Evolutionary conservation across 1,284 basidiomycete species (phyloP).

Genomic region (Athelia sp.): DNA sequence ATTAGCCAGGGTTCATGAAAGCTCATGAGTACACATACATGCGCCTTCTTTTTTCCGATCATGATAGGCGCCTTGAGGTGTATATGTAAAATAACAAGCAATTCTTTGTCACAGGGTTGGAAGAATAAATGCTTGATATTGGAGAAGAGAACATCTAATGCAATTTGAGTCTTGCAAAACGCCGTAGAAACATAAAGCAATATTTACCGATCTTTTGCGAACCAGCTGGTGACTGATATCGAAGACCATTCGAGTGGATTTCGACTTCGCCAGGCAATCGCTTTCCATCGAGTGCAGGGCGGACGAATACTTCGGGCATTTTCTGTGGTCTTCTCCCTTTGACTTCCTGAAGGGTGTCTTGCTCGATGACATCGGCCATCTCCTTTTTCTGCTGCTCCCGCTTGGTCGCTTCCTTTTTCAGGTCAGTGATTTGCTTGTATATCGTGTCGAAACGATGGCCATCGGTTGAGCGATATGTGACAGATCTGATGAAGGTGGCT

Average conservation of each 20-base stretch:
- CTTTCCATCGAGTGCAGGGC: constrained; percentile 92
- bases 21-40: constrained; percentile 40
- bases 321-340: constrained; percentile 82
- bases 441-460: constrained; percentile 86
- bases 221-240: constrained; percentile 87
- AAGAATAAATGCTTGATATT: constrained; percentile 99
- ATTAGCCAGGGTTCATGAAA: constrained; percentile 3
- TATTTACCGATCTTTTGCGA: constrained; percentile 83
- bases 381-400: constrained; percentile 97
- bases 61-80: constrained; percentile 97
- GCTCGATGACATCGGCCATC: constrained; percentile 96
- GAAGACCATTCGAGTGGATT: constrained; percentile 95
- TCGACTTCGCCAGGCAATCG: constrained; percentile 93
- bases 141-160: constrained; percentile 85
- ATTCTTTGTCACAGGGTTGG: constrained; percentile 96
- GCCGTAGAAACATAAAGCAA: neutral
- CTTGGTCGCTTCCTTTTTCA: constrained; percentile 97
- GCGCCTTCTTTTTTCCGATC: constrained; percentile 98
- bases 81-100: constrained; percentile 92
- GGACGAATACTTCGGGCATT: constrained; percentile 89
- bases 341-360: constrained; percentile 84
- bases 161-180: constrained; percentile 6
- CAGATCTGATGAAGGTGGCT: constrained; percentile 93
- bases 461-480: constrained; percentile 92
- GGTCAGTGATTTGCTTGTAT: constrained; percentile 88